Conservation (phyloP, 1,139 yeast species). For the Sugiyamaella japonica region DNA sequence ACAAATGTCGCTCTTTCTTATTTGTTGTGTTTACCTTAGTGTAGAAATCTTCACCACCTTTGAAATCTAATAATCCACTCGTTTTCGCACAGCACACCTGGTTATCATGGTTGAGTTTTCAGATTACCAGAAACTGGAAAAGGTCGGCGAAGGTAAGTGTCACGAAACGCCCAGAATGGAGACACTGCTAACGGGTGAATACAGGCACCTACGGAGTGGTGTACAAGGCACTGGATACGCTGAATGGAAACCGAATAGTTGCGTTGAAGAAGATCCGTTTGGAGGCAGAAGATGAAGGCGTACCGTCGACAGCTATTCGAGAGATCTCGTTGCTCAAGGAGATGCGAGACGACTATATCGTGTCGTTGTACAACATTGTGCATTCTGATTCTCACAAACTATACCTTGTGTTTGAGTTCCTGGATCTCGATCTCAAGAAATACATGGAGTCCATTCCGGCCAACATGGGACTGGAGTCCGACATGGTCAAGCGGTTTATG, state of each 20-base stretch:
- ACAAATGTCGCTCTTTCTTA: conserved; percentile 14
- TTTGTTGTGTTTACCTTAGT: conserved; percentile 8
- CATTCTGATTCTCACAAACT: conserved; percentile 96
- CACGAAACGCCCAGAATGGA: neutral
- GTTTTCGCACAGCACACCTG: neutral
- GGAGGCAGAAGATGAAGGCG: conserved; percentile 98
- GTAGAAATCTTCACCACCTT: neutral
- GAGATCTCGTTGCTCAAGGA: conserved; percentile 94
- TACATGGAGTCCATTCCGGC: conserved; percentile 96
- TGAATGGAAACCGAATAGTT: conserved; percentile 86
- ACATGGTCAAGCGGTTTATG: conserved; percentile 91
- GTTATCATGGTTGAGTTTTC: conserved; percentile 73
- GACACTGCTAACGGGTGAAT: neutral
- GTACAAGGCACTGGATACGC: conserved; percentile 88
- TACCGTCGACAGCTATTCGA: conserved; percentile 96
- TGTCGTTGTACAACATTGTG: conserved; percentile 86
- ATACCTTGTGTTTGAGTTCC: conserved; percentile 87
- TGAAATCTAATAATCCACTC: neutral
- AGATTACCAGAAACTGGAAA: conserved; percentile 90
- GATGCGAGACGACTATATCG: conserved; percentile 89
- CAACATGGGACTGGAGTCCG: conserved; percentile 85
- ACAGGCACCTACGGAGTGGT: conserved; percentile 94
- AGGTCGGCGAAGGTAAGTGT: conserved; percentile 84
- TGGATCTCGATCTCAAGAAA: conserved; percentile 91
- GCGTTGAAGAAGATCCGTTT: conserved; percentile 93